Percentiles rank a stretch among this genome's conserved stretches.
phyloP scores from a whole-genome alignment of 2,329 filamentous ascomycete genomes.

The Venturiaceae sp. region DNA sequence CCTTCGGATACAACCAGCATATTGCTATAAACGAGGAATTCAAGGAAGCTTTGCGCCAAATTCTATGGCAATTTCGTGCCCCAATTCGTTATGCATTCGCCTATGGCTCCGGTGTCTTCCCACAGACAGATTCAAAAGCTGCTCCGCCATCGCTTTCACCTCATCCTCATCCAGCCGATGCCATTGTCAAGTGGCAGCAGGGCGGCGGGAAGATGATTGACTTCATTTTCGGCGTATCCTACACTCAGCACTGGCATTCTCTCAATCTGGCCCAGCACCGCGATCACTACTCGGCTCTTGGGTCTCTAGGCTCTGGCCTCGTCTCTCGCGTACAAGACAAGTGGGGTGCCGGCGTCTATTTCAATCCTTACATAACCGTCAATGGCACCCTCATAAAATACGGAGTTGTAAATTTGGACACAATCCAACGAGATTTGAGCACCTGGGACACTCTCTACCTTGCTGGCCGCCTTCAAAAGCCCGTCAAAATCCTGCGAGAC shows the following conservation, averaged over 20 bases:
- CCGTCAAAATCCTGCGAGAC: constrained; percentile 93
- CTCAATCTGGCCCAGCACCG: constrained; percentile 83
- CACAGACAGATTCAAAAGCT: constrained; percentile 49
- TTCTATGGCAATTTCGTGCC: constrained; percentile 84
- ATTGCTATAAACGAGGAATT: constrained; percentile 94
- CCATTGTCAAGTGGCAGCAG: constrained; percentile 75
- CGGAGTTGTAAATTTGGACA: constrained; percentile 89
- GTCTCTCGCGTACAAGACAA: constrained; percentile 80
- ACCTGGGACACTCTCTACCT: constrained; percentile 94
- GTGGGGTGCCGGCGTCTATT: constrained; percentile 91
- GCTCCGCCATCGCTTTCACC: constrained; percentile 45
- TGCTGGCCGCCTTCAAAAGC: constrained; percentile 92
- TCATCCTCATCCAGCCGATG: constrained; percentile 72
- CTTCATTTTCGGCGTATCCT: constrained; percentile 92
- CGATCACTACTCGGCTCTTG: constrained; percentile 83
- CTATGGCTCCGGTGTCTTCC: constrained; percentile 94
- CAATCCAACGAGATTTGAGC: constrained; percentile 73
- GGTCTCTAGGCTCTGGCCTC: constrained; percentile 71
- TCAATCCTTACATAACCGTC: constrained; percentile 89
- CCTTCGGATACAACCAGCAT: constrained; percentile 93
- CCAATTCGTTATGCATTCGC: constrained; percentile 95
- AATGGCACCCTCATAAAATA: constrained; percentile 98
- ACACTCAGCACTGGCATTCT: constrained; percentile 94
- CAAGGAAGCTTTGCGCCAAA: constrained; percentile 77
- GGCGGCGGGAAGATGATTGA: constrained; percentile 94